A percentile compares a stretch with the other conserved stretches of the same genome.
Evolutionary conservation across 2,329 filamentous ascomycete genomes (phyloP).

Genomic region (Chrysoporthe cubensis): DNA sequence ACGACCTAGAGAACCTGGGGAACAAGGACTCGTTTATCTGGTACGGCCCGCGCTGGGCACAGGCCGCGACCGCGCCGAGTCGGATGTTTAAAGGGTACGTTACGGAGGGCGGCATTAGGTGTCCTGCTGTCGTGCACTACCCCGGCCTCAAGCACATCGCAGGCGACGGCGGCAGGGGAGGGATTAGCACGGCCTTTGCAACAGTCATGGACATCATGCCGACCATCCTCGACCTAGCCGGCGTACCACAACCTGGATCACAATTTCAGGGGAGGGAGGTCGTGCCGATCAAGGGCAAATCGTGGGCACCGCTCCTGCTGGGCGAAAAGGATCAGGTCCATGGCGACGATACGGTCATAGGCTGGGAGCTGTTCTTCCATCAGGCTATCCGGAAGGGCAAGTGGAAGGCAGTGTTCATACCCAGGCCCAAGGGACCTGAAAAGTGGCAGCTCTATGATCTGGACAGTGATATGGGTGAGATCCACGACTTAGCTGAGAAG

Average conservation of each 20-base stretch:
- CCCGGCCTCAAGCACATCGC: conserved; percentile 13
- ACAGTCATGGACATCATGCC: conserved; percentile 57
- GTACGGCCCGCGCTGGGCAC: conserved; percentile 61
- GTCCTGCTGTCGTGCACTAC: conserved; percentile 47
- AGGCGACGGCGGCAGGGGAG: not conserved
- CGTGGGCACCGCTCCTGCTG: conserved; percentile 38
- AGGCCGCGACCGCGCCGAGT: conserved; percentile 37
- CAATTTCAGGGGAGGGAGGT: conserved; percentile 44
- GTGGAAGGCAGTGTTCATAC: conserved; percentile 50
- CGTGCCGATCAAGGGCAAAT: conserved; percentile 40
- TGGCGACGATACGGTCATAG: conserved; percentile 41
- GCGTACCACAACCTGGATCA: conserved; percentile 55
- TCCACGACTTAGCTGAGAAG: conserved; percentile 42
- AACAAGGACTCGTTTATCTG: conserved; percentile 59
- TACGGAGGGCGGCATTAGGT: conserved; percentile 54
- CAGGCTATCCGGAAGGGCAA: conserved; percentile 41
- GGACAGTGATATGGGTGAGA: conserved; percentile 49
- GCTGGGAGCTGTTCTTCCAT: conserved; percentile 42
- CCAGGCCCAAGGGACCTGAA: conserved; percentile 52
- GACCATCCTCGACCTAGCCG: conserved; percentile 52
- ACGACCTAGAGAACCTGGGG: conserved; percentile 58
- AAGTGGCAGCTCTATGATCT: conserved; percentile 55
- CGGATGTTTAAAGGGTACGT: conserved; percentile 42
- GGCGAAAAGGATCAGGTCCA: conserved; percentile 36
- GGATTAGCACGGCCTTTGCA: conserved; percentile 51